Conservation (phyloP, 1,284 basidiomycete genomes). For the Moesziomyces parantarcticus region DNA sequence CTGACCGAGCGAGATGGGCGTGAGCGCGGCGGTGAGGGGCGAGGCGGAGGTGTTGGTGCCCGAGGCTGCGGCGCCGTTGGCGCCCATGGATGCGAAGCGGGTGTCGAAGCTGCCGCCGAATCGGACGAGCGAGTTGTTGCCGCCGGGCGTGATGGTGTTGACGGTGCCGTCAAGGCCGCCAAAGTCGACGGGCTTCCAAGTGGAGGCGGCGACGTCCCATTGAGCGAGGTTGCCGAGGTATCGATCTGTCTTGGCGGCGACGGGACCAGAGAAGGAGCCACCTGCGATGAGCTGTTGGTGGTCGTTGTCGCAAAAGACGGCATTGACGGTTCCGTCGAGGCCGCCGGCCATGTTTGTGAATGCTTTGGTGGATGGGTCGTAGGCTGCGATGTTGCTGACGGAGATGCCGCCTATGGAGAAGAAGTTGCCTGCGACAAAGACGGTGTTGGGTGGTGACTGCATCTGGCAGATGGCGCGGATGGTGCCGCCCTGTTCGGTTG, state of each 20-base stretch:
- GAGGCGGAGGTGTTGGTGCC: slow-evolving; percentile 72
- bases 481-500: slow-evolving; percentile 63
- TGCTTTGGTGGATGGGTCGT: slow-evolving; percentile 37
- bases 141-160: slow-evolving; percentile 79
- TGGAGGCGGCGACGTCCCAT: slow-evolving; percentile 76
- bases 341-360: slow-evolving; percentile 52
- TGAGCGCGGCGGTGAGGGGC: slow-evolving; percentile 52
- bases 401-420: slow-evolving; percentile 54
- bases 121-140: slow-evolving; percentile 79
- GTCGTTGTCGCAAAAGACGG: slow-evolving; percentile 83
- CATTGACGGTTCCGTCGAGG: slow-evolving; percentile 76
- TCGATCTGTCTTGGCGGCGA: slow-evolving; percentile 62
- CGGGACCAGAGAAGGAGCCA: slow-evolving; percentile 76
- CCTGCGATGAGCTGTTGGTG: slow-evolving; percentile 84
- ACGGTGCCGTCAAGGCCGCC: slow-evolving; percentile 84
- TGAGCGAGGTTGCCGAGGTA: slow-evolving; percentile 77
- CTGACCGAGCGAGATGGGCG: slow-evolving; percentile 68
- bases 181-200: slow-evolving; percentile 84
- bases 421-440: slow-evolving; percentile 68
- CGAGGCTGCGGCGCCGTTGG: slow-evolving; percentile 29
- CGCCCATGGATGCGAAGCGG: slow-evolving; percentile 72
- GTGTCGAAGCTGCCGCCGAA: slow-evolving; percentile 83
- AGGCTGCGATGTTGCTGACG: slow-evolving; percentile 59
- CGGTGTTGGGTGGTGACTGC: slow-evolving; percentile 34
- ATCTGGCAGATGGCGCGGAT: slow-evolving; percentile 66